Conservation (phyloP, 2,329 filamentous ascomycete genomes). For the Septoria petroselini region DNA sequence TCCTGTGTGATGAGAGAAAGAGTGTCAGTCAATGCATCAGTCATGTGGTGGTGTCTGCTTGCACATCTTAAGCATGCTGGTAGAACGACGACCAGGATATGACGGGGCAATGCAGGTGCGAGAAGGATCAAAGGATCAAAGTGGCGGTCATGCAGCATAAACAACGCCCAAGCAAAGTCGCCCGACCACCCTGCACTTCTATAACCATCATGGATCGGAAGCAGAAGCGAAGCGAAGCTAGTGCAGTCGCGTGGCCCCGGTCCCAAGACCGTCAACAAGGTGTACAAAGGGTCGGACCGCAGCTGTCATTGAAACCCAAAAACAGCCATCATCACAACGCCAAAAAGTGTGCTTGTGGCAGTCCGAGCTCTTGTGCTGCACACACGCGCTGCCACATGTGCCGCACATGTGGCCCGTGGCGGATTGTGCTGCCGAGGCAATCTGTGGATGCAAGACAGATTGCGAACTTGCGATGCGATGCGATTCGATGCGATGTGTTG, state of each 20-base stretch:
- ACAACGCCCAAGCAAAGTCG: slow-evolving; percentile 5
- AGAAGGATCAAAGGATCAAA: slow-evolving; percentile 6
- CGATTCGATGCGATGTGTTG: not conserved
- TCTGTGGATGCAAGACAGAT: slow-evolving; percentile 7
- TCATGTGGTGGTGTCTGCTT: slow-evolving; percentile 1
- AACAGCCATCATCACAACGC: slow-evolving; percentile 11
- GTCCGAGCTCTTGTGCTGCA: slow-evolving; percentile 11
- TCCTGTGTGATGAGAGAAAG: slow-evolving; percentile 1
- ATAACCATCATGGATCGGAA: slow-evolving; percentile 6
- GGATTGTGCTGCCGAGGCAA: slow-evolving; percentile 1
- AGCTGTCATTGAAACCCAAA: slow-evolving; percentile 10
- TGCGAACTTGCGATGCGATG: slow-evolving; percentile 6
- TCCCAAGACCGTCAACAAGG: slow-evolving; percentile 13
- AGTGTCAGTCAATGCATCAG: slow-evolving; percentile 11
- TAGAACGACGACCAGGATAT: not conserved
- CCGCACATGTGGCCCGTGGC: no score
- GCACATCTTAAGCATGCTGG: not conserved
- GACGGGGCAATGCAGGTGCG: not conserved
- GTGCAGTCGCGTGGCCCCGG: slow-evolving; percentile 15
- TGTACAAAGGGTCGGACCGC: slow-evolving; percentile 19
- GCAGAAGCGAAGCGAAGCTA: slow-evolving; percentile 12
- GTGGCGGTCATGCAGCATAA: slow-evolving; percentile 3
- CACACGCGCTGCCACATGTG: slow-evolving; percentile 5
- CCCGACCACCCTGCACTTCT: slow-evolving; percentile 11
- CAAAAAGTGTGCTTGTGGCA: not conserved